Conservation (phyloP, 768 basidiomycete species). For the Suillus weaverae region DNA sequence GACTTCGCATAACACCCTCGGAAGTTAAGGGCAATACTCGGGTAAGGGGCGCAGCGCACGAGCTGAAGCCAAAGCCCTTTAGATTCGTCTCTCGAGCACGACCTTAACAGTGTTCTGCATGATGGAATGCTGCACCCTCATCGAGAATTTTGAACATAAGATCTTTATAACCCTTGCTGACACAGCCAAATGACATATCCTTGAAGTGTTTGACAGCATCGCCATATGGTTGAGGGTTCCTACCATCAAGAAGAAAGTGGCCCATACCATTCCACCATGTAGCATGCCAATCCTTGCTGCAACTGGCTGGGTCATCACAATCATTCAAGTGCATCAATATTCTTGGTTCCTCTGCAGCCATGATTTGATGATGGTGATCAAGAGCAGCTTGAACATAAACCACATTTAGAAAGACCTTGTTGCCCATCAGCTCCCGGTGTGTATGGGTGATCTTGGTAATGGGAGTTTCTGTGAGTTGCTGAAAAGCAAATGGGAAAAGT, state of each 20-base stretch:
- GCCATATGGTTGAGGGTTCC: constrained; percentile 11
- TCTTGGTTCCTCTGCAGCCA: constrained; percentile 10
- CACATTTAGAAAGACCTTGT: not conserved
- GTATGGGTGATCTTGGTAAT: not conserved
- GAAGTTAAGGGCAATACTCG: too few species aligned
- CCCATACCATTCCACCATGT: constrained; percentile 21
- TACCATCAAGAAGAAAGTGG: constrained; percentile 16
- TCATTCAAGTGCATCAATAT: constrained; percentile 1
- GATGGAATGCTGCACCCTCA: constrained; percentile 4
- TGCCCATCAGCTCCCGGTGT: constrained; percentile 10
- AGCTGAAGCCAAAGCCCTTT: too few species aligned
- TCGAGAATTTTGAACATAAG: too few species aligned
- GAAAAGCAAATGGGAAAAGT: constrained; percentile 1
- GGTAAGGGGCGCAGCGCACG: too few species aligned
- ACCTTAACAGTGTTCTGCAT: too few species aligned
- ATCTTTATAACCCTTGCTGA: too few species aligned
- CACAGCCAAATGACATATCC: too few species aligned
- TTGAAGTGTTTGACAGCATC: constrained; percentile 13
- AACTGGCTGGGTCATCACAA: too few species aligned
- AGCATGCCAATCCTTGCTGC: constrained; percentile 12
- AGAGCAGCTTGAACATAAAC: constrained; percentile 5
- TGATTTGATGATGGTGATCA: constrained; percentile 3
- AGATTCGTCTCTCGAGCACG: too few species aligned
- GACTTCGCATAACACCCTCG: too few species aligned
- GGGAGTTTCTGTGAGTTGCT: not conserved